These are phyloP conservation scores for Populus simonii DNA, from an alignment of 345 rosid species.

Conservation along the genomic window DNA sequence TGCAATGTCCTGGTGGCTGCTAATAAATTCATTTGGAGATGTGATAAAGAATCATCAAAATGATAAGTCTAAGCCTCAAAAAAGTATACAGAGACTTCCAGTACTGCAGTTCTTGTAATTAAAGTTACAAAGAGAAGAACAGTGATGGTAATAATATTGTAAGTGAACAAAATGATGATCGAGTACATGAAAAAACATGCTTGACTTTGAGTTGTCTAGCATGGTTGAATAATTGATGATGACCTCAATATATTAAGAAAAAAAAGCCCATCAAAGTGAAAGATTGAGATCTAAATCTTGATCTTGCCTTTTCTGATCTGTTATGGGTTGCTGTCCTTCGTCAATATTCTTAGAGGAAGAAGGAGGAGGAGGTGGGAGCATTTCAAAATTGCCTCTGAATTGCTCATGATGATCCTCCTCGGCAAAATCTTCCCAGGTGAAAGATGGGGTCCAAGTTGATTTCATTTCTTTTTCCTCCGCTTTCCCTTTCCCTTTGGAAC, in stretches of 20 bases:
- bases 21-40: no score
- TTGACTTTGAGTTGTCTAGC: neutral
- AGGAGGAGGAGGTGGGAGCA: neutral
- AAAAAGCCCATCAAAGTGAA: slow-evolving; percentile 13
- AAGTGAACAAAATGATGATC: neutral
- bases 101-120: neutral
- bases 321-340: neutral
- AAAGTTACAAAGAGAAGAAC: neutral
- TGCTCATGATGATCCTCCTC: neutral
- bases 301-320: neutral
- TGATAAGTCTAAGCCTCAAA: slow-evolving; percentile 12
- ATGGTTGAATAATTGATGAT: neutral
- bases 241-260: no score
- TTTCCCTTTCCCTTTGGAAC: neutral
- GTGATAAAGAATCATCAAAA: slow-evolving; percentile 6
- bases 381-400: neutral
- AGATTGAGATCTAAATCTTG: slow-evolving; percentile 29
- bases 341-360: neutral
- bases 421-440: slow-evolving; percentile 18
- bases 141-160: neutral
- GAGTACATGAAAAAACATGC: neutral
- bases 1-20: no score
- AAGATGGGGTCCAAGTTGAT: slow-evolving; percentile 15
- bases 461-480: neutral
- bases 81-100: neutral